phyloP scores from a whole-genome alignment of 352 stramenopile species.

The Globisporangium iwayamae region DNA sequence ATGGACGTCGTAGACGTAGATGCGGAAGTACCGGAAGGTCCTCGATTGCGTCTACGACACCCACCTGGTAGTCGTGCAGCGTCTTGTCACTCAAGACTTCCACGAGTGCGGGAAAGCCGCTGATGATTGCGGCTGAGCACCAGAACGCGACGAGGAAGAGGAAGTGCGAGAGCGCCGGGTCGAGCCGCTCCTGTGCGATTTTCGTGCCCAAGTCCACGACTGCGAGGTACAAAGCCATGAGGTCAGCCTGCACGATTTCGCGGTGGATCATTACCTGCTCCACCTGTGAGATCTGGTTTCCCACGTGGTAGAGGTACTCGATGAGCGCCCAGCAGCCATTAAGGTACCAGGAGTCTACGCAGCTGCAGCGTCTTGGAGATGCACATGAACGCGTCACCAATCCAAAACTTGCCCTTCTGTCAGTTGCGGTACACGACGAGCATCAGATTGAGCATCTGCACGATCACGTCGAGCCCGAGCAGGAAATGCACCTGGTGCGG shows the following conservation, averaged over 20 bases:
- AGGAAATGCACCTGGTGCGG: conserved; percentile 26
- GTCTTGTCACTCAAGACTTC: conserved; percentile 5
- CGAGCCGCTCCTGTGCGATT: conserved; percentile 26
- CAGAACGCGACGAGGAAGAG: conserved; percentile 26
- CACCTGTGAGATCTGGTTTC: conserved; percentile 20
- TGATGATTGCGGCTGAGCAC: conserved; percentile 13
- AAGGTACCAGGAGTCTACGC: conserved; percentile 30
- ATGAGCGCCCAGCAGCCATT: conserved; percentile 36
- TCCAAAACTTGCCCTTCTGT: conserved; percentile 26
- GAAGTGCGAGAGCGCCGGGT: conserved; percentile 27
- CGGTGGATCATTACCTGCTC: conserved; percentile 30
- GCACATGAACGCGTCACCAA: conserved; percentile 36
- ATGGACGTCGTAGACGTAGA: conserved; percentile 8
- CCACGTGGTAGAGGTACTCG: conserved; percentile 26
- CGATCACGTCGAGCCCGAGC: conserved; percentile 28
- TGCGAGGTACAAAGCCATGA: conserved; percentile 34
- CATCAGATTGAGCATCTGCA: conserved; percentile 31
- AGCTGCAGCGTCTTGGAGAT: conserved; percentile 33
- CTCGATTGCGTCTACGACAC: not conserved
- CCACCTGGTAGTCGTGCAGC: conserved; percentile 8
- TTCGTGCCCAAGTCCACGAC: conserved; percentile 25
- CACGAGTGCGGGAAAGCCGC: not conserved
- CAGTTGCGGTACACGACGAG: conserved; percentile 32
- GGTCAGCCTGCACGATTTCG: conserved; percentile 24
- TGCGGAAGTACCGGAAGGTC: conserved; percentile 6